A percentile compares a stretch with the other conserved stretches of the same genome.
These are phyloP conservation scores for Coniella lustricola DNA, from an alignment of 2,329 filamentous ascomycete genomes.

Conservation along the genomic window DNA sequence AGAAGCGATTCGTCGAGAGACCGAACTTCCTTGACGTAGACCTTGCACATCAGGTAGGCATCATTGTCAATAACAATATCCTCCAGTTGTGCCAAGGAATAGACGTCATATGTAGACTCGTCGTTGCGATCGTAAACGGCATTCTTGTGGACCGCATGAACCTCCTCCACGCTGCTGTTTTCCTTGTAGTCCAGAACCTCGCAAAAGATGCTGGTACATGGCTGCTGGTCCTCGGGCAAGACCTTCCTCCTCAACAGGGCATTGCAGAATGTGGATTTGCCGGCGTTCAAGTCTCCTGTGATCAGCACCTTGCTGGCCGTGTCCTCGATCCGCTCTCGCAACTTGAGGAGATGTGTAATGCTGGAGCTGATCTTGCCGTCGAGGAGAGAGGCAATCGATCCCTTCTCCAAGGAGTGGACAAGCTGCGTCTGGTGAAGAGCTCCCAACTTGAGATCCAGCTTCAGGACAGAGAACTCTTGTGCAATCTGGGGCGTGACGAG, in stretches of 20 bases:
- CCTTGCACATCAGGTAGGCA: conserved; percentile 88
- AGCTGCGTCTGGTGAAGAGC: conserved; percentile 79
- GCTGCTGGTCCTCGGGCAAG: conserved; percentile 92
- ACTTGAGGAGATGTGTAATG: conserved; percentile 77
- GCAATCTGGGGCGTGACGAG: conserved; percentile 88
- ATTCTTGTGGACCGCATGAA: conserved; percentile 87
- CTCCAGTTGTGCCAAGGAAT: conserved; percentile 69
- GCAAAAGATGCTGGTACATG: conserved; percentile 97
- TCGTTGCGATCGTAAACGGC: conserved; percentile 77
- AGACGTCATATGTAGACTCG: conserved; percentile 90
- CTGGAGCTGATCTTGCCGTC: conserved; percentile 93
- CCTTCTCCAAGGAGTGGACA: conserved; percentile 90
- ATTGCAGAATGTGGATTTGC: conserved; percentile 98
- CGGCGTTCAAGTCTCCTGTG: conserved; percentile 92
- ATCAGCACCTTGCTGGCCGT: conserved; percentile 95
- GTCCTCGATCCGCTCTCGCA: conserved; percentile 93
- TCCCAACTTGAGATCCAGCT: conserved; percentile 88
- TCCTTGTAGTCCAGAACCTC: conserved; percentile 90
- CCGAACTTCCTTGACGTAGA: conserved; percentile 88
- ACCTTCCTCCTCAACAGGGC: conserved; percentile 89
- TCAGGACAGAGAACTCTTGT: conserved; percentile 91
- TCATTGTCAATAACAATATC: conserved; percentile 84
- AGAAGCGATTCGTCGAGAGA: conserved; percentile 87
- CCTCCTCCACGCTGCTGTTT: conserved; percentile 86
- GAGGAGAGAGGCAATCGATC: conserved; percentile 79